Percentiles rank a stretch among this genome's conserved stretches.
Evolutionary conservation across 208 protist genomes (phyloP).

Genomic region (Leishmania guyanensis): DNA sequence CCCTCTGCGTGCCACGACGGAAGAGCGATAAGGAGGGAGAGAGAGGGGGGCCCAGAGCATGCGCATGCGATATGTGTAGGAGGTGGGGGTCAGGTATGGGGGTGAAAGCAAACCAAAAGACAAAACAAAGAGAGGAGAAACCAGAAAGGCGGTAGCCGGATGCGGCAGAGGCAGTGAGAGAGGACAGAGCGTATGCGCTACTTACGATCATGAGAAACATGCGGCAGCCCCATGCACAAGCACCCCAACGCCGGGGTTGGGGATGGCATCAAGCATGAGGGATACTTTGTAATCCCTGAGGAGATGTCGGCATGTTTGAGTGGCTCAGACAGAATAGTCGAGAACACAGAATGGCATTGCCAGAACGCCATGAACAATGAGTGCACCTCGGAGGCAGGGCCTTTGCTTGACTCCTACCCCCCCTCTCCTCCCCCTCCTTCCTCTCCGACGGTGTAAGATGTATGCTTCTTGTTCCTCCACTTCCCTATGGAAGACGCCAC

Average conservation of each 20-base stretch:
- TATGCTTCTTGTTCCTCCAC: neutral
- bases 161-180: neutral
- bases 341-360: neutral
- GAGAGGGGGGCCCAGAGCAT: neutral
- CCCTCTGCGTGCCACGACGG: neutral
- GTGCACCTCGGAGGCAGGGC: neutral
- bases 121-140: neutral
- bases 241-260: neutral
- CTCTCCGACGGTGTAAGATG: neutral
- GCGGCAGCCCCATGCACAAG: neutral
- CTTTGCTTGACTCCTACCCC: neutral
- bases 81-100: neutral
- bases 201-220: neutral
- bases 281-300: neutral
- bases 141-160: neutral
- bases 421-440: neutral
- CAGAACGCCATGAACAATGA: neutral
- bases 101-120: neutral
- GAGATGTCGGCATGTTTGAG: neutral
- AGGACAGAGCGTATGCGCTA: neutral
- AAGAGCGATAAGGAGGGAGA: neutral
- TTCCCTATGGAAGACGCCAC: neutral
- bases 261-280: neutral
- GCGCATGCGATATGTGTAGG: neutral
- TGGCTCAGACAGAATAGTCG: neutral